These are phyloP conservation scores for Bacidia rubella DNA, from an alignment of 495 filamentous ascomycete genomes.

Conservation along the genomic window DNA sequence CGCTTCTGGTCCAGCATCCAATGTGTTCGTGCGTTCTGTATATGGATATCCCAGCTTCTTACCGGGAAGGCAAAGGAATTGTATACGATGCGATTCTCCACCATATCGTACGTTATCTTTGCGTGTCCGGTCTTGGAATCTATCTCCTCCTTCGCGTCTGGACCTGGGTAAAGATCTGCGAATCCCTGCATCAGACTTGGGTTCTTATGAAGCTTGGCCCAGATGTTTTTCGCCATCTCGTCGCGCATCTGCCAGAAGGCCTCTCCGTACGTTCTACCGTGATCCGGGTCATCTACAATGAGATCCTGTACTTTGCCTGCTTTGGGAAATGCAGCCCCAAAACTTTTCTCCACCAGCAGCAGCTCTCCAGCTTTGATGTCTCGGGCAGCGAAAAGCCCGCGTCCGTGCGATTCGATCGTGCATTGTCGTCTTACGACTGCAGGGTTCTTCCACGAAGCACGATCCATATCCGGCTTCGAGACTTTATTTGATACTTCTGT, in stretches of 20 bases:
- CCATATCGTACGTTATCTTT: conserved; percentile 22
- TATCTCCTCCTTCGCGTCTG: conserved; percentile 21
- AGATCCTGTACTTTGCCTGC: conserved; percentile 5
- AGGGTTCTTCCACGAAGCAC: conserved; percentile 30
- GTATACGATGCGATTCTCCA: conserved; percentile 30
- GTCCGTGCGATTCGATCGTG: conserved; percentile 20
- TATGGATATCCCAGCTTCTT: conserved; percentile 5
- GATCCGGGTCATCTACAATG: not conserved
- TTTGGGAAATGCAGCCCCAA: conserved; percentile 22
- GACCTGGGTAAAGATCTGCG: conserved; percentile 32
- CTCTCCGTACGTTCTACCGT: not conserved
- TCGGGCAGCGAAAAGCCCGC: conserved; percentile 35
- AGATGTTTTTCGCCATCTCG: conserved; percentile 26
- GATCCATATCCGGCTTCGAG: conserved; percentile 29
- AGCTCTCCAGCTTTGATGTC: conserved; percentile 38
- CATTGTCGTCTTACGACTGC: conserved; percentile 17
- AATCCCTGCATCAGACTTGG: conserved; percentile 30
- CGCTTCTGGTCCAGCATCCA: too few species aligned
- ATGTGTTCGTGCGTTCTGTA: not conserved
- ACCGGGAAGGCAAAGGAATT: conserved; percentile 38
- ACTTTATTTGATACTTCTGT: conserved; percentile 21
- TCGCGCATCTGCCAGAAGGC: conserved; percentile 13
- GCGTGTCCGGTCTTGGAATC: not conserved
- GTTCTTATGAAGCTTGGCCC: conserved; percentile 37
- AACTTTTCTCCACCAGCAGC: conserved; percentile 43